Evolutionary conservation across 139 green algal genomes (phyloP), one percentile per base, ranked within the genome.

Genomic region (Coccomyxa sp.): DNA sequence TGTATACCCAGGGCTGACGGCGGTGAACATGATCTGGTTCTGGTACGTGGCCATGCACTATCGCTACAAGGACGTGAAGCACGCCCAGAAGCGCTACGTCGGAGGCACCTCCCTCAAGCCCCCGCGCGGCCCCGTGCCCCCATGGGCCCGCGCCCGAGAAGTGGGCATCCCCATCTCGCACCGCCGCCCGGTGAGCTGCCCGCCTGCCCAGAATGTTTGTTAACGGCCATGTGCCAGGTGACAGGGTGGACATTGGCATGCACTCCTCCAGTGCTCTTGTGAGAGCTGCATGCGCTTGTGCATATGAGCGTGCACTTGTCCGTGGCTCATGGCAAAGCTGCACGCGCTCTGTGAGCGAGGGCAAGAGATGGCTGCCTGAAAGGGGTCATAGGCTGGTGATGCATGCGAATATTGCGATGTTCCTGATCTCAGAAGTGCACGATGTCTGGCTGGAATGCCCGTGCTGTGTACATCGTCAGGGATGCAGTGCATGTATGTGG

Each of bases 41-140:
- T 55, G 94, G 33, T 83, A 82, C 81, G 89, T 97, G 64, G 91
- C 92, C 0, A 54, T 76, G 18, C 58, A 36, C 18, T 97, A 95
- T 77, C 83, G 93, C 74, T 97, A 97, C 90, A 97, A 97, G 81
- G 54, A 75, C 40, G 86, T 97, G 18, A 81, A 90, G 84, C 93
- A 97, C 29, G 68, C n/a, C 24, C 31, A 10, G 24, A 72, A 35
- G 68, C 2, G 78, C 38, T 34, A 64, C 5, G 50, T 64, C 18
- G 50, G 50, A 18, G 50, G 50, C 50, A 18, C 27, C 33, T 31
- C 54, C 72, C 34, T 79, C 35, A 39, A 82, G 74, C 44, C 72
- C 71, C 31, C 80, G 8, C 33, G 74, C 73, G 74, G 36, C 79
- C 76, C 77, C 33, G 38, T n/a, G 39, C 75, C 74, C 22, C 80